Base-by-base conservation (phyloP, 768 basidiomycete genomes). In the Naganishia friedmannii region DNA sequence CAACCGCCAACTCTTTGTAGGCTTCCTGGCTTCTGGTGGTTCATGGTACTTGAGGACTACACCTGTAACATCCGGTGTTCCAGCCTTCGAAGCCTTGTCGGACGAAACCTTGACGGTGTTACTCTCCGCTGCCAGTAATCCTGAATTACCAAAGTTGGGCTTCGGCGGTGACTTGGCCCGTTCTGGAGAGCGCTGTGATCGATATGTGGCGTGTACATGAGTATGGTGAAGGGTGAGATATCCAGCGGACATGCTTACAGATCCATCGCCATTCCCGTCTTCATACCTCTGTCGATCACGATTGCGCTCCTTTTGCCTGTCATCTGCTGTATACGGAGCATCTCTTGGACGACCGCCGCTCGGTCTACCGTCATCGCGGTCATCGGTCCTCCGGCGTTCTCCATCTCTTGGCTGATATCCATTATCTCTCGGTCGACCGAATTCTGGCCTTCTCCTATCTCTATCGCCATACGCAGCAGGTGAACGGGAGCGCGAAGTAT, bases 1-100 rank as follows among this genome's bases (percentile, higher is more conserved):
- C 72, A 99, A 78, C 78, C 96, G 85, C 96, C 96, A 98, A 21
- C 91, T 90, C 39, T 90, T 81, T 5, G 85, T 82, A 12, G 96
- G 95, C 78, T 94, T 97, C 74, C 96, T 84, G 32, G 95, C 96
- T 84, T 99, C 96, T 7, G 96, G 93, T 19, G 96, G 96, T 81
- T 99, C 96, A 72, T 98, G 94, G 80, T 99, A 99, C 81, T 98
- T 99, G 72, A 99, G 84, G 53, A 96, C 87, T 5, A 83, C 83
- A 10, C 83, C 83, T 21, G 67, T 57, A 19, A 78, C 70, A 1
- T 71, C 39, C 67, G 76, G 58, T 72, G 75, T 66, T 7, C 90
- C 89, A 74, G 84, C 88, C 63, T 63, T 86, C 86, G n/a, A 90
- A 12, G 57, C 92, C 77, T 91, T 88, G 8, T 84, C 83, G 6